These are phyloP conservation scores for Fraxinus pennsylvanica DNA, from an alignment of 257 asterid genomes.

Conservation along the genomic window DNA sequence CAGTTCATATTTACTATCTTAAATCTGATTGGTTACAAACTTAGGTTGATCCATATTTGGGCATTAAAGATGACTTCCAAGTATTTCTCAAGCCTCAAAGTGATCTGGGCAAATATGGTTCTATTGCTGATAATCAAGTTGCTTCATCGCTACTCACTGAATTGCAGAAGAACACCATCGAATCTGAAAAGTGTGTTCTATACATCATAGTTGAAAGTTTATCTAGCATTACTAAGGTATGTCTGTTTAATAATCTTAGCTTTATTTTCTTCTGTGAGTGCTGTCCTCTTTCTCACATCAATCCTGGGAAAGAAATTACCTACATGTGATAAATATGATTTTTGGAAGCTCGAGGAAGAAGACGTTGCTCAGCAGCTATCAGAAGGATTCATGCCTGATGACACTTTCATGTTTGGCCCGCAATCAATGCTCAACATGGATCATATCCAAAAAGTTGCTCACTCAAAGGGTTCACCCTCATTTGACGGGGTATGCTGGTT, in stretches of 20 bases:
- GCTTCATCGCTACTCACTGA: slow-evolving; percentile 63
- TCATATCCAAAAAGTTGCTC: slow-evolving; percentile 49
- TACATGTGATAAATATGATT: neutral
- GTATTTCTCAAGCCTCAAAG: slow-evolving; percentile 63
- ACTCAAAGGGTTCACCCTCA: slow-evolving; percentile 69
- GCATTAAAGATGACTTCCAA: slow-evolving; percentile 81
- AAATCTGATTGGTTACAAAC: slow-evolving; percentile 15
- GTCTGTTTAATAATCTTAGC: slow-evolving; percentile 7
- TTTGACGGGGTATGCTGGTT: slow-evolving; percentile 66
- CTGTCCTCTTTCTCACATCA: neutral
- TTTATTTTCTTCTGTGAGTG: neutral
- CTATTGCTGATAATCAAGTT: slow-evolving; percentile 61
- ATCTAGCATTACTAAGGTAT: slow-evolving; percentile 67
- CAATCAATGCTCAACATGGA: slow-evolving; percentile 67
- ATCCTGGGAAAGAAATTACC: neutral
- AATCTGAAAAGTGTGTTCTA: slow-evolving; percentile 49
- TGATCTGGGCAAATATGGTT: slow-evolving; percentile 59
- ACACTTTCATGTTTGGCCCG: slow-evolving; percentile 70
- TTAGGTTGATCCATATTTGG: slow-evolving; percentile 84
- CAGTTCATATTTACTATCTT: neutral
- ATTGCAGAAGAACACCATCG: slow-evolving; percentile 50
- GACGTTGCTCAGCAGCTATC: slow-evolving; percentile 68
- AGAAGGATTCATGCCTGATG: slow-evolving; percentile 83
- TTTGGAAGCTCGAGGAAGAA: slow-evolving; percentile 63
- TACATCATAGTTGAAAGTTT: slow-evolving; percentile 56